Percentiles rank a stretch among this genome's conserved stretches.
These are phyloP conservation scores for Hyaloscypha finlandica DNA, from an alignment of 495 filamentous ascomycete species.

Conservation along the genomic window DNA sequence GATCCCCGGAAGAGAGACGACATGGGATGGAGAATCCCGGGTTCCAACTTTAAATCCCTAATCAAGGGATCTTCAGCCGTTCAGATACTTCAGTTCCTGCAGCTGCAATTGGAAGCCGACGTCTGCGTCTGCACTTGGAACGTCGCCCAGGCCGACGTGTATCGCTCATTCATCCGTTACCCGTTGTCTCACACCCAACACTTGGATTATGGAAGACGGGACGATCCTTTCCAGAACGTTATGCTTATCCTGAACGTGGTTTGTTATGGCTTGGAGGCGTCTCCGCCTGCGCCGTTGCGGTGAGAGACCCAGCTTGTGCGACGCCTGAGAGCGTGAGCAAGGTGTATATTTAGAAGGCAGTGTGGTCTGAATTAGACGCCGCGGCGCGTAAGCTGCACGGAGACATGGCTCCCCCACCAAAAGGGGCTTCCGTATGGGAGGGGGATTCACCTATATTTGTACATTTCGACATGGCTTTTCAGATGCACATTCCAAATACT, in stretches of 20 bases:
- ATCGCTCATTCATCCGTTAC: neutral
- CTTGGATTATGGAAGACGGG: conserved; percentile 16
- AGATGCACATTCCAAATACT: neutral
- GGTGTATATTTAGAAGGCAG: conserved; percentile 15
- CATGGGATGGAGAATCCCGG: neutral
- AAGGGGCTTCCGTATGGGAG: neutral
- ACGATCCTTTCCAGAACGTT: conserved; percentile 13
- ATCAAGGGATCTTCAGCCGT: neutral
- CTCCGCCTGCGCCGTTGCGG: neutral
- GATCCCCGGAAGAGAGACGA: neutral
- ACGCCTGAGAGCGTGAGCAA: neutral
- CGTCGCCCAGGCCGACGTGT: neutral
- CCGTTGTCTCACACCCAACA: neutral
- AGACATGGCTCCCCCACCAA: neutral
- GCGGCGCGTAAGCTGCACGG: conserved; percentile 19
- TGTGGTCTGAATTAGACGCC: conserved; percentile 12
- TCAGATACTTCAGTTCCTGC: neutral
- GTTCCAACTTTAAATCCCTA: neutral
- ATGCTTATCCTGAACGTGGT: neutral
- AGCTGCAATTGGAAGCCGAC: neutral
- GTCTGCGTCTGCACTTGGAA: neutral
- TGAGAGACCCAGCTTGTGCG: neutral
- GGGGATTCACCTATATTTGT: conserved; percentile 7
- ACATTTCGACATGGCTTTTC: conserved; percentile 1
- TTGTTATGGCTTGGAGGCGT: neutral